Conservation (phyloP, 768 basidiomycete genomes). For the Amanita pallidorosea region DNA sequence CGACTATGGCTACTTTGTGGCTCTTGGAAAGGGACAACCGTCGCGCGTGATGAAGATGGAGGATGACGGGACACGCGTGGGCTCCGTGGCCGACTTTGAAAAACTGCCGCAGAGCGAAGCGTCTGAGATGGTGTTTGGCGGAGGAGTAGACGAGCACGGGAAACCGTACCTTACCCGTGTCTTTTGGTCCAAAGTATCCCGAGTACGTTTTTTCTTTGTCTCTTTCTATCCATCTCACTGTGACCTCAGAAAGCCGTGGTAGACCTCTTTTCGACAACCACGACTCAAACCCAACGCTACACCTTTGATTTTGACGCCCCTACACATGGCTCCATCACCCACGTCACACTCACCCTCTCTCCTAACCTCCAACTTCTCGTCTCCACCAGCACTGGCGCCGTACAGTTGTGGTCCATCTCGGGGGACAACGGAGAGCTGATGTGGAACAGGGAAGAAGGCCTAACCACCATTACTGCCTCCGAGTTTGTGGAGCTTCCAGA, state of each 20-base stretch:
- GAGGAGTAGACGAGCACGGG: slow-evolving; percentile 39
- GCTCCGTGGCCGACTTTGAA: neutral
- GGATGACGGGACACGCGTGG: slow-evolving; percentile 21
- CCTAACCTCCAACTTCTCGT: slow-evolving; percentile 29
- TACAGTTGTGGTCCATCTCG: slow-evolving; percentile 46
- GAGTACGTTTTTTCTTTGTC: slow-evolving; percentile 26
- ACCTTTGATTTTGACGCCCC: slow-evolving; percentile 56
- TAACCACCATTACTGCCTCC: slow-evolving; percentile 51
- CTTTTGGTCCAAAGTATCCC: slow-evolving; percentile 49
- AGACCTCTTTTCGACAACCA: slow-evolving; percentile 41
- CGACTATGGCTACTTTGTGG: slow-evolving; percentile 50
- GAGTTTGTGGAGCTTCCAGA: slow-evolving; percentile 77
- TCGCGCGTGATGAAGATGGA: slow-evolving; percentile 44
- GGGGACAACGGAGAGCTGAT: slow-evolving; percentile 20
- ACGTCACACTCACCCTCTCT: slow-evolving; percentile 21
- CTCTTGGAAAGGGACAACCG: slow-evolving; percentile 41
- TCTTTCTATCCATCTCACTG: neutral
- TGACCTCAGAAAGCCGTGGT: slow-evolving; percentile 37
- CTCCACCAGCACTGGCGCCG: slow-evolving; percentile 64
- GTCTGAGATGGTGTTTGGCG: slow-evolving; percentile 44
- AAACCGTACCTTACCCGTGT: slow-evolving; percentile 48
- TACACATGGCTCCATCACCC: slow-evolving; percentile 55
- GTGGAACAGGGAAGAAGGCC: slow-evolving; percentile 78
- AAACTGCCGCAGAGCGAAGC: slow-evolving; percentile 24
- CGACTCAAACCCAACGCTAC: slow-evolving; percentile 38